These are phyloP conservation scores for Scheffersomyces amazonensis DNA, from an alignment of 805 yeast genomes.

Conservation along the genomic window DNA sequence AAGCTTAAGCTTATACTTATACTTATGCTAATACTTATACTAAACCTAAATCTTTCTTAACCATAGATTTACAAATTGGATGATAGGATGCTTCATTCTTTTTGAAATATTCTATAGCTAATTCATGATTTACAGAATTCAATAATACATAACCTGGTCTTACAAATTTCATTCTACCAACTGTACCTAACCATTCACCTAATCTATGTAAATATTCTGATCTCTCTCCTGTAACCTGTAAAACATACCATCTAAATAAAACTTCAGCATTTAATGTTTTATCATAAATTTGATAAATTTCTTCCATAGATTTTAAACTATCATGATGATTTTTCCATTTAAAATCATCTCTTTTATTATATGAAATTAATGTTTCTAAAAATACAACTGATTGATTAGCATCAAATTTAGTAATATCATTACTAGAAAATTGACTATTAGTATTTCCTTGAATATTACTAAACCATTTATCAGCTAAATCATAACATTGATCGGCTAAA, in stretches of 20 bases:
- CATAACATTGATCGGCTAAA: slow-evolving; percentile 69
- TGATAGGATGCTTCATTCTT: slow-evolving; percentile 64
- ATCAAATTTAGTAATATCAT: slow-evolving; percentile 57
- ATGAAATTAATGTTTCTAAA: slow-evolving; percentile 61
- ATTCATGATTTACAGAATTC: slow-evolving; percentile 57
- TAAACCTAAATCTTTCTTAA: slow-evolving; percentile 72
- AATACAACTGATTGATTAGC: slow-evolving; percentile 80
- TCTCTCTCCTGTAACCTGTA: slow-evolving; percentile 57
- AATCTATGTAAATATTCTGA: slow-evolving; percentile 46
- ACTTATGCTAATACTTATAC: no score
- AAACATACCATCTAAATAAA: slow-evolving; percentile 69
- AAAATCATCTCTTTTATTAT: slow-evolving; percentile 39
- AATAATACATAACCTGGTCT: slow-evolving; percentile 79
- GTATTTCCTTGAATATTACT: slow-evolving; percentile 31
- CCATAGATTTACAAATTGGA: slow-evolving; percentile 80
- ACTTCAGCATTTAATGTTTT: slow-evolving; percentile 76
- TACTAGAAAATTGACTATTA: slow-evolving; percentile 32
- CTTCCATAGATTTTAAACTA: slow-evolving; percentile 28
- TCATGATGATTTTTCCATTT: slow-evolving; percentile 35
- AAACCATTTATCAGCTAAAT: slow-evolving; percentile 67
- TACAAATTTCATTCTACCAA: slow-evolving; percentile 93
- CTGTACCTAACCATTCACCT: slow-evolving; percentile 85
- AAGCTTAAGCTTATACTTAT: no score
- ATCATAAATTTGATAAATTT: slow-evolving; percentile 39
- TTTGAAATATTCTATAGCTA: slow-evolving; percentile 66